Base-by-base conservation (phyloP, 83 land plant genomes). In the Picea abies region DNA sequence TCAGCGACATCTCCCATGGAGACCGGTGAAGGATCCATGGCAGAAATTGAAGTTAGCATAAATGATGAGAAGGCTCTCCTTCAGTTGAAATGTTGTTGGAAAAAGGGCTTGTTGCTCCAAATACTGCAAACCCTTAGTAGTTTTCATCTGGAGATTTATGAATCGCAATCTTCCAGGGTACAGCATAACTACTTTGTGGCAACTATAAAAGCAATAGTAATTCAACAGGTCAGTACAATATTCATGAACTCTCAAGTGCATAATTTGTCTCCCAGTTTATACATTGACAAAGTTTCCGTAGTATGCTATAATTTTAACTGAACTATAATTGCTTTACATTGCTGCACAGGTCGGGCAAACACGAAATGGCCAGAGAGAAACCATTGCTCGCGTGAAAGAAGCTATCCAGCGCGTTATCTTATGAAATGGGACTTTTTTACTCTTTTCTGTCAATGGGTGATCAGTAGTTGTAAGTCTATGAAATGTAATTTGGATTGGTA, bases 51-150 rank as follows among this genome's bases (percentile, higher is more conserved):
- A 61, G 97, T 93, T 32, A 82, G 79, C 4, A 62, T 93, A 22
- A 69, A 62, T 22, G 96, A 88, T 1, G 81, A 88, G 32, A 96
- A 87, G 25, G 91, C 88, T 19, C 39, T 85, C 12, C 64, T 95
- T 60, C 90, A 93, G 71, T 82, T 95, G 66, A 85, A 83, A 52
- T 93, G 96, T 78, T 85, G 90, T 35, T 95, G 88, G 90, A 89
- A 94, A 64, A 89, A 90, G 25, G 82, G 78, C 16, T 75, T 93
- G 72, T 80, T 95, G 70, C 84, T 93, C 0, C 93, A 93, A 26
- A 83, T 93, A 15, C 79, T 93, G 83, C 93, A 91, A 23, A 89
- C 94, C 0, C 82, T 93, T 4, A 91, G 82, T 73, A 81, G 83
- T 66, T 83, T 93, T 14, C 87, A 86, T 17, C 60, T 95, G 75